Base-by-base conservation (phyloP, 768 basidiomycete genomes). In the Xanthoconium purpureum region DNA sequence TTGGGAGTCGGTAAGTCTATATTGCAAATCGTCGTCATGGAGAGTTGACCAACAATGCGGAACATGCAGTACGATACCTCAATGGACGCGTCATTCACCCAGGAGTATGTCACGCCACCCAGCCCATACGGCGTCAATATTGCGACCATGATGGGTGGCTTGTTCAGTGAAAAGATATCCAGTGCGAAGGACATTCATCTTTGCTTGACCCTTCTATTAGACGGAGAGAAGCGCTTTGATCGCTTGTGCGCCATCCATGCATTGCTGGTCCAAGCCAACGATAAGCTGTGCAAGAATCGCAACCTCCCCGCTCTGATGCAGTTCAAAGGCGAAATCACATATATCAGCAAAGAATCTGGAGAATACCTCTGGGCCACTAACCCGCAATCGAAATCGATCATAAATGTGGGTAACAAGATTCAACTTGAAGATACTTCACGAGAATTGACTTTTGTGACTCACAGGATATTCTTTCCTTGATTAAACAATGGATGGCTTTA, bases 201-300 rank as follows among this genome's bases (percentile, higher is more conserved):
- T n/a, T 74, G 74, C 55, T 42, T 76, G 36, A 50, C 48, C 24
- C 45, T 67, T 11, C 55, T 75, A 0, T n/a, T 50, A 20, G 52
- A 59, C 15, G 68, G 63, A 28, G 55, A 59, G 12, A 59, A 59
- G 32, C 29, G 60, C 38, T 61, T 71, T 37, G 62, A 71, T 18
- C 66, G 66, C 15, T 45, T 76, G 42, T 66, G 68, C 42, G 75
- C 72, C 4, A 71, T 71, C 58, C 75, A 74, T 18, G 74, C 74
- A 0, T 29, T 75, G 29, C 37, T 75, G 33, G 46, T 63, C 28
- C 70, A 70, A 47, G 66, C 71, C 47, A 69, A 73, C 47, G 63
- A 70, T 46, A 67, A 65, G 57, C 47, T 76, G 32, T 73, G 73
- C 63, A 69, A 68, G 47, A 56, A 40, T 20, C 64, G 62, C 28